phyloP scores from a whole-genome alignment of 2,329 filamentous ascomycete genomes.

The Stachybotrys echinatus region DNA sequence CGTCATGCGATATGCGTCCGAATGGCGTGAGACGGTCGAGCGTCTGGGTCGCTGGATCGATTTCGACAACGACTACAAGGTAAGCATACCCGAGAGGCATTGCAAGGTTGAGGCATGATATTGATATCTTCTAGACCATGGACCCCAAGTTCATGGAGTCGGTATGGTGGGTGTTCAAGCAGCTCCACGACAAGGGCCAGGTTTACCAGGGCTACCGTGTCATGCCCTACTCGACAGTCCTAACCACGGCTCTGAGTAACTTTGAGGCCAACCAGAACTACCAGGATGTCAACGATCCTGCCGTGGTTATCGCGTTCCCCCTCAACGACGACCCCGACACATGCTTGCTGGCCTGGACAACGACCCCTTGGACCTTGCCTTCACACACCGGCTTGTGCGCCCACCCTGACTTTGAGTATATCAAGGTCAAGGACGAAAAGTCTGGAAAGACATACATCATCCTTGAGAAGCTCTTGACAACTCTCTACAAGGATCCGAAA shows the following conservation, averaged over 20 bases:
- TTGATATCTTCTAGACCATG: constrained; percentile 65
- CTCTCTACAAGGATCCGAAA: constrained; percentile 90
- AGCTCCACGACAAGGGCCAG: constrained; percentile 81
- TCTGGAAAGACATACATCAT: constrained; percentile 81
- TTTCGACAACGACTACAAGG: constrained; percentile 97
- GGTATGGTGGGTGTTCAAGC: constrained; percentile 95
- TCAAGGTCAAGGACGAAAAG: constrained; percentile 79
- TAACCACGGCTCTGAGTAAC: constrained; percentile 86
- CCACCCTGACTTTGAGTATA: constrained; percentile 78
- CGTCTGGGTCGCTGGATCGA: constrained; percentile 92
- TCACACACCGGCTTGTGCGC: constrained; percentile 74
- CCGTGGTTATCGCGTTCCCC: constrained; percentile 83
- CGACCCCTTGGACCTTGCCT: constrained; percentile 80
- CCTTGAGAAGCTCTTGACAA: constrained; percentile 73
- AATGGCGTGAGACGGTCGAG: constrained; percentile 87
- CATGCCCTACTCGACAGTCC: constrained; percentile 90
- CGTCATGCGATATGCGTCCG: constrained; percentile 82
- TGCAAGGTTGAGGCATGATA: too few relatives aligned
- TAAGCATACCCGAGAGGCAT: constrained; percentile 19
- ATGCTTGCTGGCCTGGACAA: constrained; percentile 80
- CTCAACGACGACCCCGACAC: constrained; percentile 72
- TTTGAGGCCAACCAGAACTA: constrained; percentile 95
- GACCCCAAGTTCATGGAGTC: constrained; percentile 94
- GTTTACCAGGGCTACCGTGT: constrained; percentile 90
- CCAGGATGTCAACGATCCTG: constrained; percentile 86